A percentile compares a stretch with the other conserved stretches of the same genome.
Evolutionary conservation across 805 yeast genomes (phyloP).

Genomic region (Scheffersomyces lignosus): DNA sequence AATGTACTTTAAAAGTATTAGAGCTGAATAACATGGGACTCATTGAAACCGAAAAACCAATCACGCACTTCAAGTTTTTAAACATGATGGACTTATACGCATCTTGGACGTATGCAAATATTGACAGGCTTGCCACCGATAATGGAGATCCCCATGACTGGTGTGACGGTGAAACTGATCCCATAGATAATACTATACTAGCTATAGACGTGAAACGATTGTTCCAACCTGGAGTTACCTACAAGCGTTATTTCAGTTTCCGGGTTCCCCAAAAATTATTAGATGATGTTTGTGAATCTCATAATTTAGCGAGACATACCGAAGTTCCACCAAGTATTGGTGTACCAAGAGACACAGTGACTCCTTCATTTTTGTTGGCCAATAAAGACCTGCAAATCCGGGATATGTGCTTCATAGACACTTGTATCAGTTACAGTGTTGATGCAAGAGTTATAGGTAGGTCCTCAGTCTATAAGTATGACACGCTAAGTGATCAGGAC

Average conservation of each 20-base stretch:
- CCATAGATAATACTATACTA: constrained; percentile 35
- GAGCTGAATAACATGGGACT: constrained; percentile 20
- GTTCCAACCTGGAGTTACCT: constrained; percentile 38
- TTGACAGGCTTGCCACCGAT: constrained; percentile 35
- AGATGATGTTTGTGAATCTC: constrained; percentile 40
- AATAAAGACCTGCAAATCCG: constrained; percentile 21
- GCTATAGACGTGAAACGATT: constrained; percentile 36
- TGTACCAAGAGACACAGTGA: constrained; percentile 20
- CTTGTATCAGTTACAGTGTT: constrained; percentile 35
- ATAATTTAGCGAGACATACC: constrained; percentile 34
- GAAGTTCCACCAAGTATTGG: constrained; percentile 41
- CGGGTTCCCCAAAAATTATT: constrained; percentile 40
- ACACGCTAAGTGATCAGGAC: constrained; percentile 19
- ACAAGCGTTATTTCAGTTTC: constrained; percentile 43
- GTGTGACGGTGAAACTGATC: constrained; percentile 47
- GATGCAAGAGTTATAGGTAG: constrained; percentile 43
- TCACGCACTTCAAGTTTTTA: constrained; percentile 35
- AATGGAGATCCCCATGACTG: constrained; percentile 34
- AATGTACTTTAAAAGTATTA: constrained; percentile 32
- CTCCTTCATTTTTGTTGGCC: constrained; percentile 24
- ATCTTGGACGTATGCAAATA: constrained; percentile 45
- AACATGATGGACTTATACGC: constrained; percentile 47
- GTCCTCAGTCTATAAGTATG: constrained; percentile 33
- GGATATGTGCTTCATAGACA: constrained; percentile 38
- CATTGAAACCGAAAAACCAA: constrained; percentile 24